phyloP scores from a whole-genome alignment of 2,329 filamentous ascomycete species.

The Botrytis fragariae region DNA sequence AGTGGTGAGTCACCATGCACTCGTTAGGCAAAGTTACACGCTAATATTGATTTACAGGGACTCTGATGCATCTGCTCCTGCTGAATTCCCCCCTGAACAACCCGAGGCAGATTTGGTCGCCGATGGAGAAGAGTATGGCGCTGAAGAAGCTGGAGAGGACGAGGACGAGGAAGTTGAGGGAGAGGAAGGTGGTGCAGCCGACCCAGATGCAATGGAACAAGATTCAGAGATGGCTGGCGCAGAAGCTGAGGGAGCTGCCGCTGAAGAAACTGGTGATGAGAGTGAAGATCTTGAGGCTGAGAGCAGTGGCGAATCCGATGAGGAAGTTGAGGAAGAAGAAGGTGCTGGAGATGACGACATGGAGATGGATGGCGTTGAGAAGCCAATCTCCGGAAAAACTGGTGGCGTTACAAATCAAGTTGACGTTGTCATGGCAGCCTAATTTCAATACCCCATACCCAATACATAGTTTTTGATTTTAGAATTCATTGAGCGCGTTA shows the following conservation, averaged over 20 bases:
- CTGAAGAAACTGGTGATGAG: constrained; percentile 69
- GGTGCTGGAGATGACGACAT: constrained; percentile 46
- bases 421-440: constrained; percentile 27
- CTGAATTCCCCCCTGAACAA: constrained; percentile 96
- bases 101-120: constrained; percentile 85
- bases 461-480: constrained; percentile 16
- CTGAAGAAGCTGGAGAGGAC: constrained; percentile 78
- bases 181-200: constrained; percentile 49
- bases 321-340: constrained; percentile 48
- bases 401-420: constrained; percentile 24
- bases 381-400: constrained; percentile 28
- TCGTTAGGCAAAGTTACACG: neutral
- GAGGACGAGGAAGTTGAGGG: constrained; percentile 64
- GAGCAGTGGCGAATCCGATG: constrained; percentile 58
- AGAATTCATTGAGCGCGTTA: constrained; percentile 11
- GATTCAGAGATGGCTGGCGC: constrained; percentile 75
- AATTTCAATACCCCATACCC: constrained; percentile 15
- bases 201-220: constrained; percentile 50
- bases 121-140: constrained; percentile 87
- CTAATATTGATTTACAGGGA: constrained; percentile 61
- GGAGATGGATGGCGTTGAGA: constrained; percentile 48
- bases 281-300: constrained; percentile 79
- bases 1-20: constrained; percentile 66
- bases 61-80: constrained; percentile 91
- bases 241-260: constrained; percentile 52